Base-by-base conservation (phyloP, 2,329 filamentous ascomycete genomes). In the Hymenoscyphus infarciens region DNA sequence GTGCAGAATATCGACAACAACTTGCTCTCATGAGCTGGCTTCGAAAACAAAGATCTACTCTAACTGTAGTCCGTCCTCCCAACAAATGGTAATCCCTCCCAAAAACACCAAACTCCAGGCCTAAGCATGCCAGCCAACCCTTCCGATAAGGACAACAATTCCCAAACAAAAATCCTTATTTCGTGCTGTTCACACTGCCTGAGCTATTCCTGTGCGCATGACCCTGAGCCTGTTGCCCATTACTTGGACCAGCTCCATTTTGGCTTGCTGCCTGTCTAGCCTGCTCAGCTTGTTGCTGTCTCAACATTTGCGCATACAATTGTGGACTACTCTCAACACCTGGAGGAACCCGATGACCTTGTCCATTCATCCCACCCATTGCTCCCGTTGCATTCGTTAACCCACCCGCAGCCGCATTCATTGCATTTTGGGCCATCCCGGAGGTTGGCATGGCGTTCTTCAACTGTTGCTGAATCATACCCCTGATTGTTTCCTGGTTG, bases 401-500 rank as follows among this genome's bases (percentile, higher is more conserved):
- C 59, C 33, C 69, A 56, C 80, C 80, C 22, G 80, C 79, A 19
- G 79, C 81, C 22, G 80, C 80, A 70, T 80, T 81, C 73, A 82
- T 78, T 2, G 81, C 80, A 49, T 77, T 79, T 68, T 82, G 80
- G n/a, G 79, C 80, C n/a, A 72, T 62, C 59, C 75, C 79, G 31
- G 45, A 33, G 15, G 57, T 53, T 35, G 66, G 63, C 31, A 67
- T 61, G 22, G 62, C 57, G 53, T 66, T 65, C 33, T 63, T 62
- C 6, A 72, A 52, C 10, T 63, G 77, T 42, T 84, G 79, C 1
- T 78, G 82, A 3, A 83, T 82, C 65, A 83, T 71, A 49, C 79
- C 78, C 61, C 77, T 80, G 10, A 86, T 76, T 71, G 86, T 81
- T 29, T 86, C 83, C 3, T 79, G 77, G 1, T 81, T 75, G 65